These are phyloP conservation scores for Schizophyllum amplum DNA, from an alignment of 1,284 basidiomycete genomes.

Conservation along the genomic window DNA sequence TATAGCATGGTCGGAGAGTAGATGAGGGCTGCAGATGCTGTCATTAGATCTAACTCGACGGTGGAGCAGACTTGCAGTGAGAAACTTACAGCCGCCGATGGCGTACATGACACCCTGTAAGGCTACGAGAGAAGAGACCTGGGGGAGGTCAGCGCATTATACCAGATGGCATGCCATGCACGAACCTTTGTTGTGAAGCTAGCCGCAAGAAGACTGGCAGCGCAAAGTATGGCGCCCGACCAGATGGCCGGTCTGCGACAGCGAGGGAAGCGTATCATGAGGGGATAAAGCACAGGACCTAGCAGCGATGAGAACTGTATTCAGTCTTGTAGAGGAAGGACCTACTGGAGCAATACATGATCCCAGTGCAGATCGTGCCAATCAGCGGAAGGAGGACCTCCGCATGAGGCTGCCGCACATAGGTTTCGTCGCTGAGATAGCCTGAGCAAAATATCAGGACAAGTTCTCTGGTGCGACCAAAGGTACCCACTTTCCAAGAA, in stretches of 20 bases:
- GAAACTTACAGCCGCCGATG: constrained; percentile 26
- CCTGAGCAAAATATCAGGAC: constrained; percentile 12
- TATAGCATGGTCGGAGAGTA: constrained; percentile 28
- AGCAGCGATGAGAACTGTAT: not conserved
- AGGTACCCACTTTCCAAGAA: constrained; percentile 4
- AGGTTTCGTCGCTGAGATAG: constrained; percentile 23
- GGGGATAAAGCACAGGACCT: constrained; percentile 20
- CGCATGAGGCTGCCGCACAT: constrained; percentile 18
- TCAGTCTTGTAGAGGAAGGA: not conserved
- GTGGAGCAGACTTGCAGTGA: not conserved
- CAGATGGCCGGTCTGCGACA: constrained; percentile 22
- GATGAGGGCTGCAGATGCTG: constrained; percentile 21
- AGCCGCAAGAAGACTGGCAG: constrained; percentile 24
- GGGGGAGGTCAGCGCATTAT: not conserved
- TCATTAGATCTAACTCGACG: not conserved
- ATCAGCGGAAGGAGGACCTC: constrained; percentile 25
- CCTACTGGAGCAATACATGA: constrained; percentile 28
- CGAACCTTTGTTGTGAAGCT: constrained; percentile 25
- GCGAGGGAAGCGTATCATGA: constrained; percentile 23
- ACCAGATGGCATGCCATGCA: not conserved
- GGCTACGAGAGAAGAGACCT: constrained; percentile 26
- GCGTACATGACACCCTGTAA: constrained; percentile 33
- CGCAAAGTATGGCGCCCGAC: constrained; percentile 22
- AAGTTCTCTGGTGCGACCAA: not conserved
- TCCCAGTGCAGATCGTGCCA: constrained; percentile 23